Conservation (phyloP, 2,329 filamentous ascomycete species). For the Hymenoscyphus fraxineus region DNA sequence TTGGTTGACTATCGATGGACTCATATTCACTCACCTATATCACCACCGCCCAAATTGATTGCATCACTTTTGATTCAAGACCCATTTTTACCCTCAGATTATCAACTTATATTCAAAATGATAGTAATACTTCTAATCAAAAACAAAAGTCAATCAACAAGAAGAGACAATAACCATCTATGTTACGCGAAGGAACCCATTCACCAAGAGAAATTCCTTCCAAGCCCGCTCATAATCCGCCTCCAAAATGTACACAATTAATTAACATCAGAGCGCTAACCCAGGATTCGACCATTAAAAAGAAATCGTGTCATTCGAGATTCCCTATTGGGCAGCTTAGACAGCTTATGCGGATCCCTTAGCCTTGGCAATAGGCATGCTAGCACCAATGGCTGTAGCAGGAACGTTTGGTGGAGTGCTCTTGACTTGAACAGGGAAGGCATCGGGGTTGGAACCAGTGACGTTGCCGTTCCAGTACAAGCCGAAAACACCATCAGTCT, state of each 20-base stretch:
- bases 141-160: neutral
- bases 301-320: neutral
- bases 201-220: neutral
- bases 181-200: neutral
- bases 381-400: too few relatives aligned
- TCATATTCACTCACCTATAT: too few relatives aligned
- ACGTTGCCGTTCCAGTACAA: conserved; percentile 27
- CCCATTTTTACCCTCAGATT: neutral
- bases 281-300: neutral
- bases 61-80: neutral
- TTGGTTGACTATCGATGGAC: too few relatives aligned
- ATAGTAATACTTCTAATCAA: neutral
- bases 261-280: neutral
- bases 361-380: too few relatives aligned
- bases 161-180: neutral
- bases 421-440: conserved; percentile 21
- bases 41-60: neutral
- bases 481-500: conserved; percentile 23
- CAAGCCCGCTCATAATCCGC: neutral
- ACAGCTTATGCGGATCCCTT: neutral
- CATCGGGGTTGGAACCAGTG: conserved; percentile 5
- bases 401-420: neutral
- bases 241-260: neutral
- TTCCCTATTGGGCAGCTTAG: neutral
- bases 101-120: conserved; percentile 1